Conservation (phyloP, 805 yeast species). For the Candida tibetensis region DNA sequence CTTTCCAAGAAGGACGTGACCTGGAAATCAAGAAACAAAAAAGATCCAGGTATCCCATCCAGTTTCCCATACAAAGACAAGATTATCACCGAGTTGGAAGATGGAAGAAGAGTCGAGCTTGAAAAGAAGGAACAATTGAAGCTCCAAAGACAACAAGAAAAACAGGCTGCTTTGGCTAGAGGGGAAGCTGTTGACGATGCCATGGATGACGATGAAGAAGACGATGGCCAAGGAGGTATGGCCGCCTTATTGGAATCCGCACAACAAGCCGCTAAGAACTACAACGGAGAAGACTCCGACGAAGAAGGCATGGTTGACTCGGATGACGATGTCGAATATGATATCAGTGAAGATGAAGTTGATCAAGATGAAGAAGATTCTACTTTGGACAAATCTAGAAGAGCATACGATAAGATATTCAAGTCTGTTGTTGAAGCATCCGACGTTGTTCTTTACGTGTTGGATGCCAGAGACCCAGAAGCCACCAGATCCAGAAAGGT, state of each 20-base stretch:
- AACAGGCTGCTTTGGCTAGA: slow-evolving; percentile 37
- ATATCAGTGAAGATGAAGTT: slow-evolving; percentile 38
- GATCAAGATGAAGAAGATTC: slow-evolving; percentile 42
- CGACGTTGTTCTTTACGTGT: slow-evolving; percentile 87
- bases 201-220: slow-evolving; percentile 38
- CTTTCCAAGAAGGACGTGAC: slow-evolving; percentile 83
- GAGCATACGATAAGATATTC: slow-evolving; percentile 91
- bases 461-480: slow-evolving; percentile 97
- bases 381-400: slow-evolving; percentile 72
- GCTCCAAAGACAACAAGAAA: slow-evolving; percentile 49
- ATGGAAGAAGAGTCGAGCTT: slow-evolving; percentile 50
- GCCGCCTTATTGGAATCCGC: slow-evolving; percentile 90
- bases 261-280: slow-evolving; percentile 78
- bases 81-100: slow-evolving; percentile 71
- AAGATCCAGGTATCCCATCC: slow-evolving; percentile 94
- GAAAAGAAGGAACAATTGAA: slow-evolving; percentile 53
- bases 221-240: slow-evolving; percentile 50
- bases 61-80: slow-evolving; percentile 91
- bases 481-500: slow-evolving; percentile 88
- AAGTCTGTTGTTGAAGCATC: slow-evolving; percentile 89
- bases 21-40: slow-evolving; percentile 81
- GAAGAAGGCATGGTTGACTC: slow-evolving; percentile 29
- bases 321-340: slow-evolving; percentile 42
- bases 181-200: slow-evolving; percentile 37
- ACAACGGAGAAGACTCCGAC: slow-evolving; percentile 50